phyloP scores from a whole-genome alignment of 768 basidiomycete species.

The Pulveroboletus sp. region DNA sequence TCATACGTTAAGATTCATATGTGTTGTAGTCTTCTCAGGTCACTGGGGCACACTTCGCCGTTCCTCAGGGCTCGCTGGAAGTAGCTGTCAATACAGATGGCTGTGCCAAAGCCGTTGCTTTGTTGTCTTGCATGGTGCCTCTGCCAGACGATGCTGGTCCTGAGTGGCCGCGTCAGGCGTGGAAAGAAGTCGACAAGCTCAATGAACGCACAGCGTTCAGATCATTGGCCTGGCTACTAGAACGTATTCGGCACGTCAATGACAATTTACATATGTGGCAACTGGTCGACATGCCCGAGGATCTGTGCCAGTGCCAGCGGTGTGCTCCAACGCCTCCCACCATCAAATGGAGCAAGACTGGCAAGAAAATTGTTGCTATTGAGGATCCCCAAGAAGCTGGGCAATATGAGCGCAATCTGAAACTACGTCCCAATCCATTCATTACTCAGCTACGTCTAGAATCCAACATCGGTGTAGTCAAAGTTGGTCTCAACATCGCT shows the following conservation, averaged over 20 bases:
- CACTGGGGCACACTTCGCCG: conserved; percentile 57
- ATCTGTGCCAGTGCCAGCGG: conserved; percentile 58
- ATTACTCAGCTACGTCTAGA: conserved; percentile 76
- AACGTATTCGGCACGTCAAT: conserved; percentile 73
- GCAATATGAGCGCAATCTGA: conserved; percentile 82
- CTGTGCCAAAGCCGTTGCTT: conserved; percentile 70
- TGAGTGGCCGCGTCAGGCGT: conserved; percentile 72
- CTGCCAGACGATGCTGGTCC: conserved; percentile 63
- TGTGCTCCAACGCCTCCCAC: conserved; percentile 78
- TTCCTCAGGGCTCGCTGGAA: conserved; percentile 51
- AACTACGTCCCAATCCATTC: conserved; percentile 80
- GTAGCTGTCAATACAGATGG: conserved; percentile 53
- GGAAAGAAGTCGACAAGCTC: conserved; percentile 81
- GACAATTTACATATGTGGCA: conserved; percentile 69
- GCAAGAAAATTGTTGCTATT: conserved; percentile 57
- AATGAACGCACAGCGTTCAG: conserved; percentile 82
- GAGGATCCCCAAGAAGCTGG: conserved; percentile 88
- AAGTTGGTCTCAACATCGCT: conserved; percentile 83
- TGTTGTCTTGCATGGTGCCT: conserved; percentile 73
- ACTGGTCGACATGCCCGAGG: conserved; percentile 38
- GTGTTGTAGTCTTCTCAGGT: conserved; percentile 45
- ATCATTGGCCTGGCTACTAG: conserved; percentile 80
- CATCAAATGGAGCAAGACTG: conserved; percentile 66
- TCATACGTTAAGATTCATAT: conserved; percentile 1
- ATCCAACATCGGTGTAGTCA: conserved; percentile 60